These are phyloP conservation scores for Juglanconis oblonga DNA, from an alignment of 2,329 filamentous ascomycete genomes.

Conservation along the genomic window DNA sequence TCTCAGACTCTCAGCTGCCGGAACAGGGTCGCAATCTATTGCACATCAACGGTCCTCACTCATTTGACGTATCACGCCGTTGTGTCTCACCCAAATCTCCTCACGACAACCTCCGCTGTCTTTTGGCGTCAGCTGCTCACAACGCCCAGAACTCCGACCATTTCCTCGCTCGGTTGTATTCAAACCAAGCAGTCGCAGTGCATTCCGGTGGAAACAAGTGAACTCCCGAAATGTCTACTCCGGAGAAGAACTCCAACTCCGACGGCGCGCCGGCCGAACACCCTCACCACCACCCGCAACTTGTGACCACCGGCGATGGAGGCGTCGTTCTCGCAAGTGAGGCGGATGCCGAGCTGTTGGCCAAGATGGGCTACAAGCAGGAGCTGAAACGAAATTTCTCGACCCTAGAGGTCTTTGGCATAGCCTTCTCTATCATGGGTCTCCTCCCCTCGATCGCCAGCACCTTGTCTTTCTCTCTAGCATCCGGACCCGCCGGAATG, in stretches of 20 bases:
- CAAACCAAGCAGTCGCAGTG: neutral
- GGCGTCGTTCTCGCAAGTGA: constrained; percentile 24
- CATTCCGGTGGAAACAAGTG: neutral
- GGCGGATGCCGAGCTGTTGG: constrained; percentile 17
- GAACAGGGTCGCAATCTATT: neutral
- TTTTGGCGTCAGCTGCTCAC: neutral
- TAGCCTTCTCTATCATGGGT: constrained; percentile 60
- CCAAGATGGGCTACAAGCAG: constrained; percentile 41
- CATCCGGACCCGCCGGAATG: constrained; percentile 58
- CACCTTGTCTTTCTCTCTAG: constrained; percentile 56
- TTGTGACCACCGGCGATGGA: constrained; percentile 17
- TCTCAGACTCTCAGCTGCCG: neutral
- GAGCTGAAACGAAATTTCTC: constrained; percentile 61
- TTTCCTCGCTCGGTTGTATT: neutral
- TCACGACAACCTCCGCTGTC: neutral
- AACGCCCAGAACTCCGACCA: neutral
- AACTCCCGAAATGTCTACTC: constrained; percentile 4
- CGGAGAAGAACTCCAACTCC: constrained; percentile 4
- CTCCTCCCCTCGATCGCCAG: constrained; percentile 59
- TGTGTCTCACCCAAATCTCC: neutral
- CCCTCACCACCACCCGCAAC: constrained; percentile 15
- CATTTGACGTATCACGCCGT: neutral
- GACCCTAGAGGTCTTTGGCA: constrained; percentile 60
- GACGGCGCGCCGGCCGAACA: constrained; percentile 18
- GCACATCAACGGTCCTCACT: neutral